Evolutionary conservation across 179 eudicot genomes (phyloP).

Genomic region (Silene noctiflora): DNA sequence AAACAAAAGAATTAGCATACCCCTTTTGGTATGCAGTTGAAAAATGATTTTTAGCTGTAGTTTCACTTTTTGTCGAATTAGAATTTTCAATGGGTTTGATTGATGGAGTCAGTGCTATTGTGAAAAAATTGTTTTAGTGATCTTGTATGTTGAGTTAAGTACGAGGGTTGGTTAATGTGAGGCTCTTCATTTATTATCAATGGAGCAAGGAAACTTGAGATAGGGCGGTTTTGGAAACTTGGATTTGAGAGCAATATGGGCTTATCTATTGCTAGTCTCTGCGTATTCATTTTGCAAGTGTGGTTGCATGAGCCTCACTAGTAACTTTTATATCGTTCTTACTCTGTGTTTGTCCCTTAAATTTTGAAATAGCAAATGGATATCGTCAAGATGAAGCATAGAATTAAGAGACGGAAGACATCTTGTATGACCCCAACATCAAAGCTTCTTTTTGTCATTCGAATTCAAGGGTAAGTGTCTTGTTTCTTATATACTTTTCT

Average conservation of each 20-base stretch:
- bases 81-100: background rate
- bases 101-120: background rate
- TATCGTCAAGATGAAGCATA: constrained; percentile 68
- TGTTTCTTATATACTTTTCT: background rate
- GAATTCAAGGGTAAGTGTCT: constrained; percentile 38
- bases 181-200: background rate
- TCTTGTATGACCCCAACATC: constrained; percentile 22
- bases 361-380: constrained; percentile 56
- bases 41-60: background rate
- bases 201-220: background rate
- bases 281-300: background rate
- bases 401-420: constrained; percentile 37
- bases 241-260: background rate
- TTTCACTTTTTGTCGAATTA: background rate
- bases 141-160: background rate
- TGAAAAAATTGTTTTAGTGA: background rate
- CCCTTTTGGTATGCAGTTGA: background rate
- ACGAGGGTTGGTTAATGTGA: background rate
- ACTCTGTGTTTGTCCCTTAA: background rate
- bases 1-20: background rate
- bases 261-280: background rate
- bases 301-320: background rate
- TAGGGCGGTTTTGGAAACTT: constrained; percentile 6
- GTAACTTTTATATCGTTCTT: background rate
- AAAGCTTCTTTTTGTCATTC: constrained; percentile 37